Base-by-base conservation (phyloP, 148 eudicot species). In the Chenopodium suecicum region DNA sequence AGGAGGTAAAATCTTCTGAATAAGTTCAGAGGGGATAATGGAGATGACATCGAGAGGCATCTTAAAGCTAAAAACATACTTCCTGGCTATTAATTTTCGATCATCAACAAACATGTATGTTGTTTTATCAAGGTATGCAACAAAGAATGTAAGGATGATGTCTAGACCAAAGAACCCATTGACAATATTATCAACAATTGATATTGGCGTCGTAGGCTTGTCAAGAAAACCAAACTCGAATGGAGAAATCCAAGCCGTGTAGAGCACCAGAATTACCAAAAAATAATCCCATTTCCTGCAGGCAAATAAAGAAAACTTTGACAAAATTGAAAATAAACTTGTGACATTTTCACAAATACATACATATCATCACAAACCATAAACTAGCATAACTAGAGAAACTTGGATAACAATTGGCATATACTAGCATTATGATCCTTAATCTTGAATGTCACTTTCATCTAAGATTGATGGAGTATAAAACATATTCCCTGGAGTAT, bases 221-320 rank as follows among this genome's bases (percentile, higher is more conserved):
- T 83, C 81, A 23, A 90, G 85, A 77, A 89, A 92, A 6, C 95
- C 93, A 12, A 92, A 89, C 56, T 92, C 95, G 27, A 89, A 92
- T 54, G 92, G 95, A 31, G 94, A 90, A 22, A 90, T 88, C 94
- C 94, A 91, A 9, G 94, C 94, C 0, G 94, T 91, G 89, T 91
- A 92, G 48, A 92, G 50, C 16, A 92, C 93, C 44, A 92, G 80
- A 76, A 82, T 44, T 16, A 90, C 88, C 81, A 92, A 82, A 86
- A 82, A 92, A 10, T 85, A 79, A 81, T 92, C 90, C 95, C 95
- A 91, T 20, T 76, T 82, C 88, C 94, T 91, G 91, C 81, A 77
- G 23, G 13, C 32, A 62, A 62, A 27, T 2, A 62, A 62, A 62
- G 8, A 62, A 20, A 62, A 9, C 16, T 3, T 56, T 56, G 4